Percentiles rank a stretch among this genome's conserved stretches.
These are phyloP conservation scores for Pichia manshurica DNA, from an alignment of 805 yeast genomes.

Conservation along the genomic window DNA sequence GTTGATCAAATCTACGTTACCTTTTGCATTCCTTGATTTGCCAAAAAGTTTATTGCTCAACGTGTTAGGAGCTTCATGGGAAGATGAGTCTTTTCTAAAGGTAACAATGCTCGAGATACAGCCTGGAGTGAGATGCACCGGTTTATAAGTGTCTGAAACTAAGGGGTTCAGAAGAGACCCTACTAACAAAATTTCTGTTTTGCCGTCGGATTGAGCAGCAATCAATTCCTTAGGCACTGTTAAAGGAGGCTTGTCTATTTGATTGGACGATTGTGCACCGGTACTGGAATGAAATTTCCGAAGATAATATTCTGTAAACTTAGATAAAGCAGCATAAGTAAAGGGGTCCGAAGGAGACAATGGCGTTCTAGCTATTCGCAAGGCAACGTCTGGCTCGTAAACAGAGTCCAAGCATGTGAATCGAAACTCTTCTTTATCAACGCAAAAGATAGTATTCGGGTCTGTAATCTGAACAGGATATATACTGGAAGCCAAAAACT, in stretches of 20 bases:
- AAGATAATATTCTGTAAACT: conserved; percentile 41
- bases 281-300: conserved; percentile 32
- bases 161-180: conserved; percentile 53
- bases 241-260: conserved; percentile 35
- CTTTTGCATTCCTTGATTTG: conserved; percentile 4
- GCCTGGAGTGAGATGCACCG: conserved; percentile 52
- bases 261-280: conserved; percentile 34
- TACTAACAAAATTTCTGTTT: conserved; percentile 34
- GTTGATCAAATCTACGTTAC: neutral
- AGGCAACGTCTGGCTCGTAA: conserved; percentile 28
- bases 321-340: conserved; percentile 49
- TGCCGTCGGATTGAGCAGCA: conserved; percentile 29
- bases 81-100: conserved; percentile 12
- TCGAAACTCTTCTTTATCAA: conserved; percentile 27
- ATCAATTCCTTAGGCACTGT: conserved; percentile 28
- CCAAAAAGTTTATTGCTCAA: conserved; percentile 8
- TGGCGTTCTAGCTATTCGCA: conserved; percentile 34
- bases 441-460: conserved; percentile 28
- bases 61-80: neutral
- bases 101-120: conserved; percentile 33
- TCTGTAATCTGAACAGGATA: conserved; percentile 32
- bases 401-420: conserved; percentile 30
- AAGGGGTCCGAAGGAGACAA: conserved; percentile 38
- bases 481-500: conserved; percentile 26
- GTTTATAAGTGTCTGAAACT: conserved; percentile 45